A percentile compares a stretch with the other conserved stretches of the same genome.
Conservation (phyloP, 2,329 filamentous ascomycete genomes). For the Colletotrichum kahawae region DNA sequence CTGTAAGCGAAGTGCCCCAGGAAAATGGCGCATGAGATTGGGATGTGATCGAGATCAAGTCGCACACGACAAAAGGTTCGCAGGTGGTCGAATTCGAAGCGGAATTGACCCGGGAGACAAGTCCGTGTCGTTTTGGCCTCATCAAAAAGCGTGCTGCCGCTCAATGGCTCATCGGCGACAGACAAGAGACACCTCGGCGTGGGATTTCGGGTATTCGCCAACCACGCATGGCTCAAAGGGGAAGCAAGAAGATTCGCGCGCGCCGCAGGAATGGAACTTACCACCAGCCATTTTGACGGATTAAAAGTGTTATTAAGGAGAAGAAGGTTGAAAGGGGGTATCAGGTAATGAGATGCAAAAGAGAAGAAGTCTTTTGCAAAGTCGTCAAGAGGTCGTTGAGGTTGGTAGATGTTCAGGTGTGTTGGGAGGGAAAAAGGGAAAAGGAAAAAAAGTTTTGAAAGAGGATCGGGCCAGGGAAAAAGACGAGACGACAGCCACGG, state of each 20-base stretch:
- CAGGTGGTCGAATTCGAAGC: not conserved
- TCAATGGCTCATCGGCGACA: slow-evolving; percentile 13
- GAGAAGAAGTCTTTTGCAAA: slow-evolving; percentile 22
- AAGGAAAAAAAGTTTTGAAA: slow-evolving; percentile 25
- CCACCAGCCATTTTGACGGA: slow-evolving; percentile 48
- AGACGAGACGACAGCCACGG: slow-evolving; percentile 27
- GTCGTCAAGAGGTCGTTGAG: slow-evolving; percentile 18
- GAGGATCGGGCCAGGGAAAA: slow-evolving; percentile 26
- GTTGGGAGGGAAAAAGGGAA: not conserved
- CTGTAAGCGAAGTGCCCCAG: slow-evolving; percentile 7
- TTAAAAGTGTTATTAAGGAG: slow-evolving; percentile 16
- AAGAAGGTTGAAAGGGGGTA: slow-evolving; percentile 24
- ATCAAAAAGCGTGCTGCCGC: not conserved
- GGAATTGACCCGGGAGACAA: not conserved
- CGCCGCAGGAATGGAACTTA: slow-evolving; percentile 36
- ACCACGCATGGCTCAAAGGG: not conserved
- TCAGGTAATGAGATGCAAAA: slow-evolving; percentile 27
- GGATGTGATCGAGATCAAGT: not conserved
- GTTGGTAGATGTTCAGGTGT: not conserved
- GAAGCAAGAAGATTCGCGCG: not conserved
- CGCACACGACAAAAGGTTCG: not conserved
- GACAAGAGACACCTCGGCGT: not conserved
- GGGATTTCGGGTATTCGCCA: not conserved
- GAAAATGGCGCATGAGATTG: slow-evolving; percentile 38
- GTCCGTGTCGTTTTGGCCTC: not conserved